phyloP scores from a whole-genome alignment of 2,329 filamentous ascomycete genomes.

The Fusarium nisikadoi region DNA sequence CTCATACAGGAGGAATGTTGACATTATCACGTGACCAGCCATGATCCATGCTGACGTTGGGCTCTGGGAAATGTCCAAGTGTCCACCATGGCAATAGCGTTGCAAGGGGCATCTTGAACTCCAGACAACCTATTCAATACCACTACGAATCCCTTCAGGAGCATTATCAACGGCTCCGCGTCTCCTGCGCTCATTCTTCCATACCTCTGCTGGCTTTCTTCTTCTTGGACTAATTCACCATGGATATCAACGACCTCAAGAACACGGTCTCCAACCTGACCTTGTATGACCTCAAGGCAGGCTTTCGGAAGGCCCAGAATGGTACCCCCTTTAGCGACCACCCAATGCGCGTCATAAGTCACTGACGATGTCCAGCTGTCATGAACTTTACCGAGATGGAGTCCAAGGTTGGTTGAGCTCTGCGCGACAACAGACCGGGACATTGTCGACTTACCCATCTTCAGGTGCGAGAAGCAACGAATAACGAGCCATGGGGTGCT shows the following conservation, averaged over 20 bases:
- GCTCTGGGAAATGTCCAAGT: conserved; percentile 44
- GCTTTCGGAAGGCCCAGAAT: conserved; percentile 96
- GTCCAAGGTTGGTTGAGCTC: conserved; percentile 62
- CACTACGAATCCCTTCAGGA: conserved; percentile 19
- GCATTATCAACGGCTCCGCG: conserved; percentile 24
- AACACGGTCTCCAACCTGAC: conserved; percentile 91
- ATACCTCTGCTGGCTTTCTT: conserved; percentile 5
- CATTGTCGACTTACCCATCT: conserved; percentile 27
- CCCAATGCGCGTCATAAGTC: conserved; percentile 22
- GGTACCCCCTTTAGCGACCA: conserved; percentile 62
- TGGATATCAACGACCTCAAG: conserved; percentile 89
- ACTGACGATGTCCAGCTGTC: conserved; percentile 71
- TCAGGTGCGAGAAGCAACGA: conserved; percentile 95
- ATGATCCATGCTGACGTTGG: conserved; percentile 38
- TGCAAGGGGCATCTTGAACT: conserved; percentile 41
- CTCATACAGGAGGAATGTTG: neutral
- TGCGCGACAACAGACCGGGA: conserved; percentile 7
- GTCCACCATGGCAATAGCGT: conserved; percentile 43
- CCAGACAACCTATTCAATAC: conserved; percentile 13
- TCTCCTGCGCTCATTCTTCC: neutral
- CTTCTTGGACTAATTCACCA: conserved; percentile 53
- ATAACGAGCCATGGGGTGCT: conserved; percentile 97
- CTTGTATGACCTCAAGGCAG: conserved; percentile 94
- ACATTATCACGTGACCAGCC: conserved; percentile 16
- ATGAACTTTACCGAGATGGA: conserved; percentile 99